Conservation (phyloP, 805 yeast genomes). For the Candida railenensis region DNA sequence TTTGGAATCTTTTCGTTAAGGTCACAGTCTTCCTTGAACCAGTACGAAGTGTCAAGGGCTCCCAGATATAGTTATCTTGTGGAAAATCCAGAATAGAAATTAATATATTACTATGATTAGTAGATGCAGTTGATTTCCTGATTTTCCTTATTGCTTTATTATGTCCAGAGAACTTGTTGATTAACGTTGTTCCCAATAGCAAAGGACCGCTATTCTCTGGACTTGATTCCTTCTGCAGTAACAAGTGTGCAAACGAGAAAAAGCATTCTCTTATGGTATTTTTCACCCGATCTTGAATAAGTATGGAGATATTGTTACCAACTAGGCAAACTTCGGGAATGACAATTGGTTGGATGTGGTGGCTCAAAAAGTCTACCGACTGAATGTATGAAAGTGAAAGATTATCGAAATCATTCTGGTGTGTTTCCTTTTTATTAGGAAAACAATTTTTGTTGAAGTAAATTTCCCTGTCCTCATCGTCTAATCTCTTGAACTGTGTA, state of each 20-base stretch:
- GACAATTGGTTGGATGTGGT: neutral
- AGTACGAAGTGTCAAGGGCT: constrained; percentile 28
- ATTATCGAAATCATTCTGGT: neutral
- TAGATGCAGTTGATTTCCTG: constrained; percentile 52
- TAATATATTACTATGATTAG: constrained; percentile 23
- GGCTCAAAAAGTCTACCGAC: neutral
- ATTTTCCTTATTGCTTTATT: constrained; percentile 72
- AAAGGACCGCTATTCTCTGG: neutral
- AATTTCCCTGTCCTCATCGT: neutral
- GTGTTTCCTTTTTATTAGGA: neutral
- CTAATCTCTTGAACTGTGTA: neutral
- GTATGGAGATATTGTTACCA: constrained; percentile 12
- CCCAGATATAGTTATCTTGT: constrained; percentile 41
- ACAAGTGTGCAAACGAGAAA: constrained; percentile 13
- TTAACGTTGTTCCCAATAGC: constrained; percentile 15
- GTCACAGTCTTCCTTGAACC: constrained; percentile 17
- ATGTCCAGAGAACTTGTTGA: constrained; percentile 77
- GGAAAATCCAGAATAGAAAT: constrained; percentile 40
- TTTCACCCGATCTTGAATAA: constrained; percentile 38
- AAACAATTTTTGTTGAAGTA: constrained; percentile 1
- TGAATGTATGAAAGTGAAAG: neutral
- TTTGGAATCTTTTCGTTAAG: constrained; percentile 31
- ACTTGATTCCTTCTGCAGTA: neutral
- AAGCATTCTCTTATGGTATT: constrained; percentile 28
- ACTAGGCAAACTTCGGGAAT: constrained; percentile 3